Percentiles rank a stretch among this genome's conserved stretches.
Conservation (phyloP, 1,284 basidiomycete genomes). For the Ganoderma lingzhi region DNA sequence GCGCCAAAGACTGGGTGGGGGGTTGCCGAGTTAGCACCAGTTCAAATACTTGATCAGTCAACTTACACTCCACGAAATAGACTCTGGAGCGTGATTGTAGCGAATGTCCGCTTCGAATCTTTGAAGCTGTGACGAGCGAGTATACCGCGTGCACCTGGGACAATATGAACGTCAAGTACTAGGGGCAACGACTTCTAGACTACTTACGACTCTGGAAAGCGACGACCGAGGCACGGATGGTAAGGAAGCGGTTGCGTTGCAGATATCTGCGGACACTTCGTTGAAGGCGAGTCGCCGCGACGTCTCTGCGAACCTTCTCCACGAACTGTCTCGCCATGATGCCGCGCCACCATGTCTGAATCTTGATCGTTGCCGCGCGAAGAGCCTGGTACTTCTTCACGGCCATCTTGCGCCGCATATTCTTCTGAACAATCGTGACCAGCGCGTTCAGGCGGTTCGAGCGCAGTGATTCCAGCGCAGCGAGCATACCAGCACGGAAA, state of each 20-base stretch:
- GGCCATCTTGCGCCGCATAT: slow-evolving; percentile 88
- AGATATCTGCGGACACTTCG: slow-evolving; percentile 75
- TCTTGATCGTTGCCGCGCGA: slow-evolving; percentile 78
- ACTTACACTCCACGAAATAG: slow-evolving; percentile 90
- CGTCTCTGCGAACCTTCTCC: slow-evolving; percentile 75
- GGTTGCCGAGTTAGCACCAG: slow-evolving; percentile 9
- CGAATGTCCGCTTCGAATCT: slow-evolving; percentile 68
- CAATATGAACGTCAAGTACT: slow-evolving; percentile 19
- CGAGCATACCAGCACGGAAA: slow-evolving; percentile 99
- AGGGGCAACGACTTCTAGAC: slow-evolving; percentile 12
- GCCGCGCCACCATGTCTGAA: slow-evolving; percentile 96
- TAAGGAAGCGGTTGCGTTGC: slow-evolving; percentile 77
- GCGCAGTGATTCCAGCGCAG: slow-evolving; percentile 93
- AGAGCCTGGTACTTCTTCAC: slow-evolving; percentile 83
- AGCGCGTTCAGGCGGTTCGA: slow-evolving; percentile 89
- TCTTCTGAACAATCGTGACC: slow-evolving; percentile 97
- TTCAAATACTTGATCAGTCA: slow-evolving; percentile 9
- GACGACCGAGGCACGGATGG: slow-evolving; percentile 71
- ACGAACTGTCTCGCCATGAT: slow-evolving; percentile 81
- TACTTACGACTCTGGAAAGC: slow-evolving; percentile 88
- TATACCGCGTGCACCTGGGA: slow-evolving; percentile 80
- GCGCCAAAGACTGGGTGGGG: slow-evolving; percentile 65
- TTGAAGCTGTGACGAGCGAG: slow-evolving; percentile 76
- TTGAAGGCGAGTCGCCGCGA: slow-evolving; percentile 84
- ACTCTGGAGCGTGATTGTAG: slow-evolving; percentile 83